Conservation (phyloP, 140 eudicot species). For the Bidens hawaiensis region DNA sequence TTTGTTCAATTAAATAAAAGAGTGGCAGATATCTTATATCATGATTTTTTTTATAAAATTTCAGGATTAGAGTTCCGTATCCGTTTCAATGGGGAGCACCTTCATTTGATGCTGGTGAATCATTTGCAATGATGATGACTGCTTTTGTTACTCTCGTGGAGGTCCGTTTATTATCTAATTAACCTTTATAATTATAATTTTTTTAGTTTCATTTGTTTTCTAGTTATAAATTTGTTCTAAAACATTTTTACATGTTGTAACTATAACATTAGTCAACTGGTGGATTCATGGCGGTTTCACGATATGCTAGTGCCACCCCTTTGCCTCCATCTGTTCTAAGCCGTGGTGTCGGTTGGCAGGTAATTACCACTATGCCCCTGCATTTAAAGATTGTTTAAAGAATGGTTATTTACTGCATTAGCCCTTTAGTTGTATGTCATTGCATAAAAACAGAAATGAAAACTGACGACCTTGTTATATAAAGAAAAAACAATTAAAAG, state of each 20-base stretch:
- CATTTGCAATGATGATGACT: conserved; percentile 97
- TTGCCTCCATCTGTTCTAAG: conserved; percentile 90
- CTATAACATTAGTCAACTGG: conserved; percentile 95
- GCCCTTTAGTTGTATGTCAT: background rate
- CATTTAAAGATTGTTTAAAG: too few species aligned
- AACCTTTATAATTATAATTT: background rate
- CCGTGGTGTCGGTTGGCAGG: conserved; percentile 99
- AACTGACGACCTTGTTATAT: background rate
- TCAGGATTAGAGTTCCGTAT: conserved; percentile 85
- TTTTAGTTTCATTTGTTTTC: background rate
- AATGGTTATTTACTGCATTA: background rate
- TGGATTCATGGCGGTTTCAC: conserved; percentile 66
- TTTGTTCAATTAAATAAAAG: background rate
- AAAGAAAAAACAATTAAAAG: too few species aligned
- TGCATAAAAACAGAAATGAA: background rate
- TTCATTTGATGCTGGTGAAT: conserved; percentile 91
- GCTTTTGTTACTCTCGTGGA: conserved; percentile 84
- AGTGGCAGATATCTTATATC: background rate
- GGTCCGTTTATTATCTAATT: conserved; percentile 36
- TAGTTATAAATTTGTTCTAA: background rate
- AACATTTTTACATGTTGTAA: conserved; percentile 7
- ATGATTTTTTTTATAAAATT: background rate
- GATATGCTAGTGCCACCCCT: conserved; percentile 87
- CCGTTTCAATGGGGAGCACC: conserved; percentile 98
- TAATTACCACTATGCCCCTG: conserved; percentile 17